Percentiles rank a stretch among this genome's conserved stretches.
phyloP scores from a whole-genome alignment of 768 basidiomycete species.

The Naganishia onofrii region DNA sequence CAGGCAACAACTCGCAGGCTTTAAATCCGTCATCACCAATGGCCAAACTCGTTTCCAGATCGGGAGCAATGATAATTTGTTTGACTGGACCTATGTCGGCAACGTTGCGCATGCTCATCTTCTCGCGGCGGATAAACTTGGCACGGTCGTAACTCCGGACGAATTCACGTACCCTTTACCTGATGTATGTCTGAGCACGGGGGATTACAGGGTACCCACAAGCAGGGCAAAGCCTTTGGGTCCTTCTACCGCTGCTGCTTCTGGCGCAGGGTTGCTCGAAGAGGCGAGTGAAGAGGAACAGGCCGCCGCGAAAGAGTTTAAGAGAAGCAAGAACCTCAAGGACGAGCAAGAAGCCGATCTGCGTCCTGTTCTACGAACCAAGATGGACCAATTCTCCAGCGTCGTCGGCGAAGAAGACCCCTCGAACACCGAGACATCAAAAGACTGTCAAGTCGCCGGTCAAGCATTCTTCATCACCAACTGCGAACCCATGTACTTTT shows the following conservation, averaged over 20 bases:
- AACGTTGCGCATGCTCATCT: slow-evolving; percentile 93
- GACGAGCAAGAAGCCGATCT: slow-evolving; percentile 51
- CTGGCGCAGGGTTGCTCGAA: slow-evolving; percentile 31
- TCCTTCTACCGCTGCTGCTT: slow-evolving; percentile 67
- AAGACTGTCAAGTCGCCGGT: slow-evolving; percentile 71
- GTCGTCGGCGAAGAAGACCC: slow-evolving; percentile 52
- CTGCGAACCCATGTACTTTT: slow-evolving; percentile 92
- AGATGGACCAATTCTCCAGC: slow-evolving; percentile 69
- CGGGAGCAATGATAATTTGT: slow-evolving; percentile 86
- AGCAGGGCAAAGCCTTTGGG: slow-evolving; percentile 77
- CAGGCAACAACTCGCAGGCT: slow-evolving; percentile 75
- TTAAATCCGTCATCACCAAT: slow-evolving; percentile 72
- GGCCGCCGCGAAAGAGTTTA: slow-evolving; percentile 59
- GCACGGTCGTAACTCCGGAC: slow-evolving; percentile 56
- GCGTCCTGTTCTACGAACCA: slow-evolving; percentile 66
- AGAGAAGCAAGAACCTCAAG: slow-evolving; percentile 41
- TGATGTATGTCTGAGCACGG: slow-evolving; percentile 65
- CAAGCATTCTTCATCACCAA: slow-evolving; percentile 96
- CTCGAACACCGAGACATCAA: slow-evolving; percentile 19
- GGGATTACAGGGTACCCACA: slow-evolving; percentile 69
- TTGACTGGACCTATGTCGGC: slow-evolving; percentile 94
- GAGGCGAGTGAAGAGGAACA: slow-evolving; percentile 57
- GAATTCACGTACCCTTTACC: slow-evolving; percentile 59
- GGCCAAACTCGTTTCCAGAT: slow-evolving; percentile 89
- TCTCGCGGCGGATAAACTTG: slow-evolving; percentile 83